These are phyloP conservation scores for Leptographium galeiforme DNA, from an alignment of 2,329 filamentous ascomycete genomes.

Conservation along the genomic window DNA sequence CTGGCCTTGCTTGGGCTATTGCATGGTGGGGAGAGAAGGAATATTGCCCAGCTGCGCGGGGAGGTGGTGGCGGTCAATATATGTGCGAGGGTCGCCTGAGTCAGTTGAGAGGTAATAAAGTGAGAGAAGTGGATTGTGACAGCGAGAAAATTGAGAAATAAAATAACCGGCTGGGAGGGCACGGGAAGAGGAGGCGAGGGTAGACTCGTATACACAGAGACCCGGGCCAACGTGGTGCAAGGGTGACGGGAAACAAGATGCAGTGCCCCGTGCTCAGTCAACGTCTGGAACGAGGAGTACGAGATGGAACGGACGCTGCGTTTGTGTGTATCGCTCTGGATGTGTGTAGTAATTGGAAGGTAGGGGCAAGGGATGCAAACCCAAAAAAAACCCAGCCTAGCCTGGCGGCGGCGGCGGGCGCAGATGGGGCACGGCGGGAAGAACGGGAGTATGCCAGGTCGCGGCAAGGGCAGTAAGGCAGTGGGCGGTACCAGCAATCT, in stretches of 20 bases:
- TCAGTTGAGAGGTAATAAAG: not conserved
- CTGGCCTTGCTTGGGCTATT: not conserved
- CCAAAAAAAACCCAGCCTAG: not conserved
- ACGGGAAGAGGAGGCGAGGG: not conserved
- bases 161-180: not conserved
- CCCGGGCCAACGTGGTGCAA: not conserved
- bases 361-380: not conserved
- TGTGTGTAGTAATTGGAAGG: not conserved
- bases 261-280: not conserved
- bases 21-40: not conserved
- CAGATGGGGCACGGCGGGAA: not conserved
- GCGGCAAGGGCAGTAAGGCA: constrained; percentile 1
- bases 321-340: not conserved
- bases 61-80: not conserved
- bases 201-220: not conserved
- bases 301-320: not conserved
- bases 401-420: constrained; percentile 1
- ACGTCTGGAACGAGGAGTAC: not conserved
- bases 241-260: constrained; percentile 2
- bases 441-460: constrained; percentile 2
- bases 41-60: not conserved
- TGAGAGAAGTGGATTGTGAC: not conserved
- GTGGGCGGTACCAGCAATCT: constrained; percentile 3
- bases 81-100: not conserved
- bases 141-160: not conserved